Evolutionary conservation across 305 asterid species (phyloP).

Genomic region (Plantago coronopus): DNA sequence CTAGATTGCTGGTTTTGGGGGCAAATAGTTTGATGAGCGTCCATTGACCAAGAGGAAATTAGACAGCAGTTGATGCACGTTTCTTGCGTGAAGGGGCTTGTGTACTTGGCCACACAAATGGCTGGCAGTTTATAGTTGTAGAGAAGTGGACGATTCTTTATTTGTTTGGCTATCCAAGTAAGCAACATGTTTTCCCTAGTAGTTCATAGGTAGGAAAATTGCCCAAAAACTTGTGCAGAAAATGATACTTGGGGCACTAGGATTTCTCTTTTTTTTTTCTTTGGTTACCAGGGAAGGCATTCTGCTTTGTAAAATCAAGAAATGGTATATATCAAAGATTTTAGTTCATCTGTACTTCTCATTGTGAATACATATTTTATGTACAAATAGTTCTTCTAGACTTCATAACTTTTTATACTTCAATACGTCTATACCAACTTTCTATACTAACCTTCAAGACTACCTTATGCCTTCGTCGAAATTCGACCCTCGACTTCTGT

Average conservation of each 20-base stretch:
- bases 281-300: not conserved
- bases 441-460: no score
- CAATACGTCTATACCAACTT: no score
- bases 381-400: no score
- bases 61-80: not conserved
- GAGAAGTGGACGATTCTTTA: constrained; percentile 44
- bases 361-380: no score
- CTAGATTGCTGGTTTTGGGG: constrained; percentile 55
- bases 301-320: not conserved
- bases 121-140: constrained; percentile 14
- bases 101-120: constrained; percentile 15
- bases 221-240: constrained; percentile 20
- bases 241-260: not conserved
- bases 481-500: no score
- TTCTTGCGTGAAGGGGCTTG: constrained; percentile 6
- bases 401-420: no score
- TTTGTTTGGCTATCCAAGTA: constrained; percentile 37
- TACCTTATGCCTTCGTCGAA: no score
- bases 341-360: no score
- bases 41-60: constrained; percentile 26
- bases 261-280: not conserved
- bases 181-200: constrained; percentile 34
- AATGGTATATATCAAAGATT: not conserved
- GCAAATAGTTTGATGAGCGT: constrained; percentile 35
- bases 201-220: constrained; percentile 28